Percentiles rank a stretch among this genome's conserved stretches.
phyloP scores from a whole-genome alignment of 1,284 basidiomycete genomes.

The Stygiomarasmius scandens region DNA sequence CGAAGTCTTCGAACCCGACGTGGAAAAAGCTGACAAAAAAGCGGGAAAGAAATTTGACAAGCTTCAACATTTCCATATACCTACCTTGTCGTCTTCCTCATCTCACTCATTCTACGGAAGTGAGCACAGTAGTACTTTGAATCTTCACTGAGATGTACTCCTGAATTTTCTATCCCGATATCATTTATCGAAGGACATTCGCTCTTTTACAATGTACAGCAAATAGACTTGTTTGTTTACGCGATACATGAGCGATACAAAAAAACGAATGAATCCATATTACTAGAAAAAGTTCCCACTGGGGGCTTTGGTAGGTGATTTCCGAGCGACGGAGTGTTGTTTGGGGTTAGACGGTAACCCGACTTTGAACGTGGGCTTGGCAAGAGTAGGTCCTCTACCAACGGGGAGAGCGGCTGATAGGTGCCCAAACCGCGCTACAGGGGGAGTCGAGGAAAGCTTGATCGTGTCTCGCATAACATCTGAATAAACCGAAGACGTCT shows the following conservation, averaged over 20 bases:
- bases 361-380: not conserved
- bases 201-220: no score
- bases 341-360: conserved; percentile 1
- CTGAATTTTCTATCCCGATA: no score
- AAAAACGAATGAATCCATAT: not conserved
- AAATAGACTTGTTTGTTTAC: not conserved
- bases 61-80: conserved; percentile 7
- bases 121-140: no score
- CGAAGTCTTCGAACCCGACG: conserved; percentile 44
- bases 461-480: conserved; percentile 16
- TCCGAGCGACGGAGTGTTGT: not conserved
- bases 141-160: no score
- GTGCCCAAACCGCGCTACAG: conserved; percentile 4
- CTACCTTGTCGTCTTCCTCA: no score
- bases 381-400: no score
- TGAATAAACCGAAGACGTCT: conserved; percentile 16
- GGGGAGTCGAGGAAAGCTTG: conserved; percentile 19
- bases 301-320: not conserved
- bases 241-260: not conserved
- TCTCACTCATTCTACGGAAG: no score
- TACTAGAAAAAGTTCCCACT: not conserved
- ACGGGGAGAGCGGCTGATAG: not conserved
- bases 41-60: not conserved
- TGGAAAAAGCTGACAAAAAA: conserved; percentile 26
- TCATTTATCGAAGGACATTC: no score